Conservation (phyloP, 768 basidiomycete species). For the Tulasnella sp. region DNA sequence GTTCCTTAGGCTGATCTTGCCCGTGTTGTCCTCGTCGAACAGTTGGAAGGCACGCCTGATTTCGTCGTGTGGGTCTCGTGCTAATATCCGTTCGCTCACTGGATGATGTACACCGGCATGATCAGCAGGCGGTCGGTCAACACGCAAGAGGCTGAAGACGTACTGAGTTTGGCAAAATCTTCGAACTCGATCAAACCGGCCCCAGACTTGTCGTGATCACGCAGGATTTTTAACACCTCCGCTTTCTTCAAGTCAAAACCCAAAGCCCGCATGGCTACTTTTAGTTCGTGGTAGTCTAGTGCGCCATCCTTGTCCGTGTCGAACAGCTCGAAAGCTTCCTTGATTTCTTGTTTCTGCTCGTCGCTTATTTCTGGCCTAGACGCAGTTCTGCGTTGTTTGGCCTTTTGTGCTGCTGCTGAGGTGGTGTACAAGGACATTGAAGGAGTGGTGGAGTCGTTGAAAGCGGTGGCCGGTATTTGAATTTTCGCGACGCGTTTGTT, state of each 20-base stretch:
- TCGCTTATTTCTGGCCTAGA: constrained; percentile 72
- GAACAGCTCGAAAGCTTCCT: constrained; percentile 97
- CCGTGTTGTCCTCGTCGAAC: constrained; percentile 80
- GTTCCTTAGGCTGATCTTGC: constrained; percentile 85
- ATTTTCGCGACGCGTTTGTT: background rate
- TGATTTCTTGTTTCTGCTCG: constrained; percentile 84
- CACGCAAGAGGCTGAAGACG: constrained; percentile 27
- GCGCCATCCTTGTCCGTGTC: constrained; percentile 97
- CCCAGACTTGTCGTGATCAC: constrained; percentile 80
- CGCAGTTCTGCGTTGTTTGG: constrained; percentile 59
- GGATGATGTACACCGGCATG: background rate
- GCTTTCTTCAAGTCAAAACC: constrained; percentile 98
- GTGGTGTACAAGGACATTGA: constrained; percentile 16
- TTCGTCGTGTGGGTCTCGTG: constrained; percentile 93
- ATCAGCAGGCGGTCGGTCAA: constrained; percentile 25
- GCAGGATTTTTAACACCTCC: constrained; percentile 86
- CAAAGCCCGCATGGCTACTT: constrained; percentile 95
- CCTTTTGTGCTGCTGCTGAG: constrained; percentile 32
- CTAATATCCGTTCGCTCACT: constrained; percentile 93
- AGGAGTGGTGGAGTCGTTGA: background rate
- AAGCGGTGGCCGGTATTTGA: background rate
- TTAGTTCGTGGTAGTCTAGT: constrained; percentile 96
- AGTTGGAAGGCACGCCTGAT: constrained; percentile 91
- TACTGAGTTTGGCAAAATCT: constrained; percentile 87
- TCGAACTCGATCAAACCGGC: constrained; percentile 82